Conservation (phyloP, 1,284 basidiomycete genomes). For the Coniferiporia weirii region DNA sequence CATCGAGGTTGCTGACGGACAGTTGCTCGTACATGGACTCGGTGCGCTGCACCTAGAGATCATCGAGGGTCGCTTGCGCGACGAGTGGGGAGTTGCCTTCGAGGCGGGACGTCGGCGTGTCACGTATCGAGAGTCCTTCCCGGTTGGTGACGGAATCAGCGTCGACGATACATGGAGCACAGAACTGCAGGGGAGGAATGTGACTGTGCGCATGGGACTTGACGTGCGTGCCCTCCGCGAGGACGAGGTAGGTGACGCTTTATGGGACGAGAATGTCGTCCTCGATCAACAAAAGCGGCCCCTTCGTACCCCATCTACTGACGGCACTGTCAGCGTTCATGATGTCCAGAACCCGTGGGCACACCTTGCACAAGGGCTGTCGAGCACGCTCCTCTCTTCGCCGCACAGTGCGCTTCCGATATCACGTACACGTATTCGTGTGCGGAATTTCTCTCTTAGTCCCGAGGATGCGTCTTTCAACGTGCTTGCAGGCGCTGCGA, state of each 20-base stretch:
- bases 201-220: slow-evolving; percentile 45
- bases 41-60: slow-evolving; percentile 87
- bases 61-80: slow-evolving; percentile 68
- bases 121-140: slow-evolving; percentile 72
- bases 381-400: slow-evolving; percentile 66
- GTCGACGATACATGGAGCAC: slow-evolving; percentile 48
- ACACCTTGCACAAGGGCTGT: slow-evolving; percentile 60
- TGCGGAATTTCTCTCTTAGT: slow-evolving; percentile 39
- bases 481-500: slow-evolving; percentile 58
- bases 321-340: slow-evolving; percentile 28
- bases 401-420: slow-evolving; percentile 68
- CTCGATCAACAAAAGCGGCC: slow-evolving; percentile 45
- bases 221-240: slow-evolving; percentile 47
- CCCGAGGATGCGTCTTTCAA: slow-evolving; percentile 38
- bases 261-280: slow-evolving; percentile 73
- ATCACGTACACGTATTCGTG: slow-evolving; percentile 53
- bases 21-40: slow-evolving; percentile 78
- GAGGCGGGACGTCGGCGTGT: slow-evolving; percentile 76
- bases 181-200: slow-evolving; percentile 51
- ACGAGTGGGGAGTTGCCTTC: slow-evolving; percentile 78
- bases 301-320: slow-evolving; percentile 45
- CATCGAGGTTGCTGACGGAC: slow-evolving; percentile 73
- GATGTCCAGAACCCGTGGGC: slow-evolving; percentile 39
- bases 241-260: slow-evolving; percentile 54
- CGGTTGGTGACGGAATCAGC: slow-evolving; percentile 28